Evolutionary conservation across 768 basidiomycete species (phyloP).

Genomic region (Trametes maxima): DNA sequence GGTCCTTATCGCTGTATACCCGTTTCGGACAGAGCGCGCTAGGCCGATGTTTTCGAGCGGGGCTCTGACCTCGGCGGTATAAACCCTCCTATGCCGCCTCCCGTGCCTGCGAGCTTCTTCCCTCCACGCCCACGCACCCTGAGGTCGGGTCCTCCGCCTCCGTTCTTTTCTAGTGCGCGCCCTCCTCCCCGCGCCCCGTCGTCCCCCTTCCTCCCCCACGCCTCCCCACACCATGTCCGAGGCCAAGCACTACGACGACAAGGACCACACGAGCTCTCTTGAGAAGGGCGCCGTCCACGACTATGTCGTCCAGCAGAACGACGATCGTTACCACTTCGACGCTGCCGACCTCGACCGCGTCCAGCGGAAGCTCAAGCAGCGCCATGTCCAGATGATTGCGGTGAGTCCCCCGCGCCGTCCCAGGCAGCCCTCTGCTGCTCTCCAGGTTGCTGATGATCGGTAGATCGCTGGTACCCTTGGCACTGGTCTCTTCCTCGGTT

Average conservation of each 20-base stretch:
- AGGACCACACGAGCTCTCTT: constrained; percentile 24
- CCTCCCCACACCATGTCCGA: constrained; percentile 6
- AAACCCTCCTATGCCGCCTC: constrained; percentile 1
- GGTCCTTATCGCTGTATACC: constrained; percentile 11
- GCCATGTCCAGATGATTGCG: constrained; percentile 83
- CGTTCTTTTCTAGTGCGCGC: constrained; percentile 16
- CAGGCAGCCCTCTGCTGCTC: neutral
- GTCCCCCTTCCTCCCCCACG: neutral
- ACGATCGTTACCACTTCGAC: constrained; percentile 48
- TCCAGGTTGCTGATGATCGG: neutral
- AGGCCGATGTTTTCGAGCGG: neutral
- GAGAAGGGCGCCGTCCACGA: constrained; percentile 34
- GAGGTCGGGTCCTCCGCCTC: constrained; percentile 14
- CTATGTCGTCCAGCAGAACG: constrained; percentile 26
- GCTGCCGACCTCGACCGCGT: constrained; percentile 69
- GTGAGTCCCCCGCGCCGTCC: constrained; percentile 39
- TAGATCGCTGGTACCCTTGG: constrained; percentile 78
- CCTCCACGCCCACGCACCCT: constrained; percentile 9
- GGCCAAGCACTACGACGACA: constrained; percentile 27
- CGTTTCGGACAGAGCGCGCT: constrained; percentile 3
- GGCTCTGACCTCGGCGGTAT: constrained; percentile 6
- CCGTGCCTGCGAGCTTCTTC: constrained; percentile 7
- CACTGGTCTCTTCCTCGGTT: constrained; percentile 74
- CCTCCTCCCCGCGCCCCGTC: neutral
- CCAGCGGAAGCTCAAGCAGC: constrained; percentile 72